phyloP scores from a whole-genome alignment of 768 basidiomycete genomes.

The Leccinum fibrillosum region DNA sequence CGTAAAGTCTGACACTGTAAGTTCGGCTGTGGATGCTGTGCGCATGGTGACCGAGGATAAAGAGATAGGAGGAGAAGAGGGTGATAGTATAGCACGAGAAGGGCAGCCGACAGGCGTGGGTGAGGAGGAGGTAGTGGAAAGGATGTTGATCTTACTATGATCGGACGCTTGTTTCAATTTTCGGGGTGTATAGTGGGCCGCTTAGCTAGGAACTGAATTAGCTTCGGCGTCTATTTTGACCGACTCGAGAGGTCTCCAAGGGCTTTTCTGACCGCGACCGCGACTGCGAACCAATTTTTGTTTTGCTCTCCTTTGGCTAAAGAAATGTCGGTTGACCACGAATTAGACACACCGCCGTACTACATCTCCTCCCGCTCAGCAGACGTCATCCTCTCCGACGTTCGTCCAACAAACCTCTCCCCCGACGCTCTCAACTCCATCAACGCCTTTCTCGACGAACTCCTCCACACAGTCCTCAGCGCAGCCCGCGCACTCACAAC shows the following conservation, averaged over 20 bases:
- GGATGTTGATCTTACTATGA: slow-evolving; percentile 12
- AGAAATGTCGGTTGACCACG: slow-evolving; percentile 41
- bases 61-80: background rate
- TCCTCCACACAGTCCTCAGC: slow-evolving; percentile 69
- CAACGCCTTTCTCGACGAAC: slow-evolving; percentile 83
- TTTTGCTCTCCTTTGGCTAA: background rate
- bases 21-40: background rate
- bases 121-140: slow-evolving; percentile 23
- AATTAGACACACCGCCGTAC: slow-evolving; percentile 44
- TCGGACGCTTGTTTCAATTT: background rate
- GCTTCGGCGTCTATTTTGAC: background rate
- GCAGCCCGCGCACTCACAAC: slow-evolving; percentile 68
- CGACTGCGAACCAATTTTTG: slow-evolving; percentile 31
- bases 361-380: slow-evolving; percentile 85
- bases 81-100: background rate
- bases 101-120: background rate
- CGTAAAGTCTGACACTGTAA: background rate
- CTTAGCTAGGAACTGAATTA: background rate
- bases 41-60: background rate
- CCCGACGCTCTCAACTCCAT: slow-evolving; percentile 72
- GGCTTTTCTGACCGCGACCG: slow-evolving; percentile 26
- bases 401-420: slow-evolving; percentile 86
- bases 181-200: background rate
- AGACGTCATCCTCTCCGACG: slow-evolving; percentile 88
- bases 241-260: background rate